Evolutionary conservation across 371 early-diverging fungal genomes (phyloP).

Genomic region (Actinomucor elegans): DNA sequence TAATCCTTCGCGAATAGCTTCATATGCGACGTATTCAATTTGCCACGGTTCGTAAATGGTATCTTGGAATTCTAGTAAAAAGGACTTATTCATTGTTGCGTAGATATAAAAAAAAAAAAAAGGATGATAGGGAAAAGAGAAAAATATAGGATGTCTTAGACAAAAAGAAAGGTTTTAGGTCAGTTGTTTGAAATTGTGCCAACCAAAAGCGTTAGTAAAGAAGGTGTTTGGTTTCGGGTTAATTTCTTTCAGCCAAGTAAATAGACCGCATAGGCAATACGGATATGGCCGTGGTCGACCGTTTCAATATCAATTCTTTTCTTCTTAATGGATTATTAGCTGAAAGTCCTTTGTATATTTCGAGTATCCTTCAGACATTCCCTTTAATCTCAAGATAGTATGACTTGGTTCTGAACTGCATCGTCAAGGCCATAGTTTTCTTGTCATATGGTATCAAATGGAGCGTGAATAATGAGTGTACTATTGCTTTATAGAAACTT

Average conservation of each 20-base stretch:
- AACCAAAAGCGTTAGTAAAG: conserved; percentile 6
- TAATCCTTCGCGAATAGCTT: conserved; percentile 74
- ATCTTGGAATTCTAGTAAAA: conserved; percentile 70
- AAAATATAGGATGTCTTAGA: no score
- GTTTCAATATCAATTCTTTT: conserved; percentile 37
- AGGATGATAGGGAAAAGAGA: no score
- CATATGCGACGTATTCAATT: conserved; percentile 84
- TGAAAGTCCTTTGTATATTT: conserved; percentile 53
- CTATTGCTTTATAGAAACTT: conserved; percentile 59
- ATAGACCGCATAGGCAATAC: conserved; percentile 52
- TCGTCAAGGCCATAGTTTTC: conserved; percentile 73
- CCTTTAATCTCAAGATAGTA: conserved; percentile 67
- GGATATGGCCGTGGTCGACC: conserved; percentile 31
- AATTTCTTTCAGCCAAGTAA: conserved; percentile 43
- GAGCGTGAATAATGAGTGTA: conserved; percentile 68
- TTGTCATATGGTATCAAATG: conserved; percentile 49
- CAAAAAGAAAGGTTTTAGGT: no score
- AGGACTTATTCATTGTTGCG: conserved; percentile 65
- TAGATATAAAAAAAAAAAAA: neutral
- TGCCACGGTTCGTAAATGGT: conserved; percentile 78
- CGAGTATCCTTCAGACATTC: conserved; percentile 79
- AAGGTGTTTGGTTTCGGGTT: neutral
- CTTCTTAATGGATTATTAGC: neutral
- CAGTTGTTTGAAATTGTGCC: conserved; percentile 1
- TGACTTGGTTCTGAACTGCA: conserved; percentile 67